Conservation (phyloP, 2,329 filamentous ascomycete genomes). For the Lachnellula cervina region DNA sequence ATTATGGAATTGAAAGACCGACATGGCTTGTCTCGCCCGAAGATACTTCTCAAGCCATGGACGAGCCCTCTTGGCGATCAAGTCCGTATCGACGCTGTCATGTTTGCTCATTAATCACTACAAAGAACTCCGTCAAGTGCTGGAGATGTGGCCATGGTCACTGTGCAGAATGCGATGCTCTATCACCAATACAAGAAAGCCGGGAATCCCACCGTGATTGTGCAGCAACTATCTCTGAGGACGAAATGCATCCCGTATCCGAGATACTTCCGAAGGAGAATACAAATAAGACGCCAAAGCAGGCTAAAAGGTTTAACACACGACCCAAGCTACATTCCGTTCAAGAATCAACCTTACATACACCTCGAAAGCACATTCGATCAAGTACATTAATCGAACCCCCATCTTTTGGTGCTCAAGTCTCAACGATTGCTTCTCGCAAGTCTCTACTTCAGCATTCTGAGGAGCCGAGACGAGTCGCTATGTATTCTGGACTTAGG, state of each 20-base stretch:
- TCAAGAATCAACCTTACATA: not conserved
- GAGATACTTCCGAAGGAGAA: not conserved
- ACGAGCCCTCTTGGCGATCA: constrained; percentile 22
- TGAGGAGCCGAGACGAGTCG: not conserved
- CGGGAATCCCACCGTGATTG: not conserved
- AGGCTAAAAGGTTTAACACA: not conserved
- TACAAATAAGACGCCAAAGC: not conserved
- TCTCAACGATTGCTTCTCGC: not conserved
- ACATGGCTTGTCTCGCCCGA: constrained; percentile 37
- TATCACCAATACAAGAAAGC: constrained; percentile 6
- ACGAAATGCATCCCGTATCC: not conserved
- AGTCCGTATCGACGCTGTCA: constrained; percentile 40
- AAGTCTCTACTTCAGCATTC: not conserved
- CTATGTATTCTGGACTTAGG: not conserved
- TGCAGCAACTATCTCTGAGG: too few species aligned
- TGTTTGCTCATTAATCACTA: constrained; percentile 40
- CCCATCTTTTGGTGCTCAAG: constrained; percentile 7
- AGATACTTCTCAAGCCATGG: constrained; percentile 33
- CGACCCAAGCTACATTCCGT: not conserved
- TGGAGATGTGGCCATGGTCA: constrained; percentile 47
- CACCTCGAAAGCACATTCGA: not conserved
- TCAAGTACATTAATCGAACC: not conserved
- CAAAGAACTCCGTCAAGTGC: constrained; percentile 38
- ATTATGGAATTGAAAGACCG: constrained; percentile 43
- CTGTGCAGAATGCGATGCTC: constrained; percentile 40